phyloP scores from a whole-genome alignment of 306 rosid species.

The Ceratonia siliqua region DNA sequence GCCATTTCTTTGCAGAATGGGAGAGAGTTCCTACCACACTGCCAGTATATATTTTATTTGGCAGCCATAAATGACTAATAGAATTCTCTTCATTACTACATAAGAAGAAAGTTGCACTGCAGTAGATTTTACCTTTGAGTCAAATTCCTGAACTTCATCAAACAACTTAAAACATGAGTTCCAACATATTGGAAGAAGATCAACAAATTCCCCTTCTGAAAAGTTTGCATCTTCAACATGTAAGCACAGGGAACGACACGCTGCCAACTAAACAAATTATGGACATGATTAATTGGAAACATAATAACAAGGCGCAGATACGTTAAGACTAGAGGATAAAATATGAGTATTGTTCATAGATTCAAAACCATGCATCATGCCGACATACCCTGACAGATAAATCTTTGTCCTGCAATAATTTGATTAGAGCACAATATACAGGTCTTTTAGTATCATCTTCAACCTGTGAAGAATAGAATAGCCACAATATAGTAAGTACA shows the following conservation, averaged over 20 bases:
- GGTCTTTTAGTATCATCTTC: constrained; percentile 90
- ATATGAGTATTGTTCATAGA: constrained; percentile 16
- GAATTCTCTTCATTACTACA: background rate
- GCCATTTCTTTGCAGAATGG: background rate
- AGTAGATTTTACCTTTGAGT: constrained; percentile 75
- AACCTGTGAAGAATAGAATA: constrained; percentile 56
- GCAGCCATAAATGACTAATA: background rate
- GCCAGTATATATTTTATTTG: background rate
- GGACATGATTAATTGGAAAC: constrained; percentile 36
- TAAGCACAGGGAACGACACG: constrained; percentile 87
- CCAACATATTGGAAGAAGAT: constrained; percentile 93
- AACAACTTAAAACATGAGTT: constrained; percentile 82
- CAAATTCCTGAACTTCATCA: constrained; percentile 93
- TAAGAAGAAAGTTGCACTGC: constrained; percentile 25
- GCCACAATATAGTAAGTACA: constrained; percentile 20
- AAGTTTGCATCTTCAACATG: constrained; percentile 94
- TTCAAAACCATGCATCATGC: constrained; percentile 44
- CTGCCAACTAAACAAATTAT: constrained; percentile 73
- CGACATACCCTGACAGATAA: constrained; percentile 80
- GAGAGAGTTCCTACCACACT: background rate
- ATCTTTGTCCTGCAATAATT: constrained; percentile 79
- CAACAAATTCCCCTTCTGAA: constrained; percentile 75
- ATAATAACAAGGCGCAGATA: constrained; percentile 24
- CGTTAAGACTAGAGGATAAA: constrained; percentile 28
- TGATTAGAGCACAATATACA: constrained; percentile 90